Conservation (phyloP, 805 yeast species). For the Cyberlindnera mycetangii region DNA sequence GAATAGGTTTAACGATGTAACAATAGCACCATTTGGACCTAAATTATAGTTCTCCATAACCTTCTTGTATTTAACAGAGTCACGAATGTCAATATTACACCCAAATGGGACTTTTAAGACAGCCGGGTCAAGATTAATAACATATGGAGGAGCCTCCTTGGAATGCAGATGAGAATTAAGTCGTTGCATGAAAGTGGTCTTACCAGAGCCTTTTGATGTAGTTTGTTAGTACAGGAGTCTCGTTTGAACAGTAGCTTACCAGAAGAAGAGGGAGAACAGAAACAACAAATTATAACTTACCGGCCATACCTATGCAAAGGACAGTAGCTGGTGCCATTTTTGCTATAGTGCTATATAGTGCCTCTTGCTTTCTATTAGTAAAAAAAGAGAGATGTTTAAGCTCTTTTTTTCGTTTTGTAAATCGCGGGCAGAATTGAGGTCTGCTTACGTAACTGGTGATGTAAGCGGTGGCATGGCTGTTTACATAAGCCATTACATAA, state of each 20-base stretch:
- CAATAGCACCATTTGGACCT: conserved; percentile 99
- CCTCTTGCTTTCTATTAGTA: too few species aligned
- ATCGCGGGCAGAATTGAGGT: too few species aligned
- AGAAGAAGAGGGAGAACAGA: not conserved
- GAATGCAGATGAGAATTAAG: conserved; percentile 84
- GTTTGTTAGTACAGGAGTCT: not conserved
- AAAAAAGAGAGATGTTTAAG: too few species aligned
- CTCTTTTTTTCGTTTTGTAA: too few species aligned
- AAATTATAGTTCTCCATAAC: conserved; percentile 94
- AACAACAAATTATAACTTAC: conserved; percentile 22
- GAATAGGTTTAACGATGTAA: conserved; percentile 87
- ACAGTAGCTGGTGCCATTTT: conserved; percentile 40
- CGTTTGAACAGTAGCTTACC: too few species aligned
- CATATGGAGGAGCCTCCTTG: conserved; percentile 75
- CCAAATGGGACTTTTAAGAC: conserved; percentile 92
- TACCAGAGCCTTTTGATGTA: conserved; percentile 57
- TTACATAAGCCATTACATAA: not conserved
- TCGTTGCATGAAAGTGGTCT: conserved; percentile 96
- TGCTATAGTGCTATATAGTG: too few species aligned
- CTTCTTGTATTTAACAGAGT: conserved; percentile 90
- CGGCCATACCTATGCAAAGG: conserved; percentile 65
- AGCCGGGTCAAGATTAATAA: conserved; percentile 94
- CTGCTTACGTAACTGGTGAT: too few species aligned
- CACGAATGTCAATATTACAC: conserved; percentile 93
- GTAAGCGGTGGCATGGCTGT: conserved; percentile 4